Conservation (phyloP, 352 stramenopile genomes). For the Peronospora destructor region DNA sequence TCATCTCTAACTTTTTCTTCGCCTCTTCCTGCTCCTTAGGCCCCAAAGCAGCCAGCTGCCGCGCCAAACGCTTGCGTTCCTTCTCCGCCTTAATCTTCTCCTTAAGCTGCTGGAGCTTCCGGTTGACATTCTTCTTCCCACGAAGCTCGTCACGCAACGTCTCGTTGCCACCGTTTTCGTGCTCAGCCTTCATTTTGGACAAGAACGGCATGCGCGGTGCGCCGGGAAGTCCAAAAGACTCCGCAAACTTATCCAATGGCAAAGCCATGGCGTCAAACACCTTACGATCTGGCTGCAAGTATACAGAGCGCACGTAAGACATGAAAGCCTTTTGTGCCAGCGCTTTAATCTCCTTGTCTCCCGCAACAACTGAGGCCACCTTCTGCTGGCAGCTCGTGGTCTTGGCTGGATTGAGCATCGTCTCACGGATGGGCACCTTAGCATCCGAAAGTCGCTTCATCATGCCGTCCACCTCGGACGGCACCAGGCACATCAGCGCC, state of each 20-base stretch:
- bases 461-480: constrained; percentile 89
- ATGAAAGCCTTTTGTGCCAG: constrained; percentile 97
- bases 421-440: constrained; percentile 94
- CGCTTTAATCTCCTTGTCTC: constrained; percentile 91
- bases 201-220: constrained; percentile 92
- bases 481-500: constrained; percentile 88
- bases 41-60: constrained; percentile 46
- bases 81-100: constrained; percentile 97
- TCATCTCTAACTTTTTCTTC: constrained; percentile 28
- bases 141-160: constrained; percentile 81
- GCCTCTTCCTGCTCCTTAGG: constrained; percentile 28
- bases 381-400: constrained; percentile 90
- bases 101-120: constrained; percentile 95
- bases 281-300: constrained; percentile 92
- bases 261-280: constrained; percentile 91
- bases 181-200: constrained; percentile 61
- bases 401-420: constrained; percentile 95
- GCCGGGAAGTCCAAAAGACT: constrained; percentile 90
- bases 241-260: constrained; percentile 88
- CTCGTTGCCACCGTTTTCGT: constrained; percentile 53
- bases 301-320: constrained; percentile 95
- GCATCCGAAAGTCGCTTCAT: constrained; percentile 75
- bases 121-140: constrained; percentile 95
- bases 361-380: constrained; percentile 87
- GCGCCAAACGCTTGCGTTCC: constrained; percentile 87